phyloP scores from a whole-genome alignment of 2,329 filamentous ascomycete species.

The Penicillium corylophilum region DNA sequence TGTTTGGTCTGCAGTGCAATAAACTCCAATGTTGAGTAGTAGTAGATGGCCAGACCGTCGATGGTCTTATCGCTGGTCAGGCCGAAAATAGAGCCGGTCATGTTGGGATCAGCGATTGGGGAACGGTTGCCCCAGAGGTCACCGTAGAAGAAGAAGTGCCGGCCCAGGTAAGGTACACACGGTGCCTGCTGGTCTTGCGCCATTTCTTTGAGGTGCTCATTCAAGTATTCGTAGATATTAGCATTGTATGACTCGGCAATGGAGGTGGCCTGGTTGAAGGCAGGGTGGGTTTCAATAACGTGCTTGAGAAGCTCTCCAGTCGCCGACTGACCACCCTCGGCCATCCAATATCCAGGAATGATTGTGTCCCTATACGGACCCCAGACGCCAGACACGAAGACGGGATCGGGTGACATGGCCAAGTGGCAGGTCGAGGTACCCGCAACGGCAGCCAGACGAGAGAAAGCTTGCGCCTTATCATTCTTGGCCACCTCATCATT shows the following conservation, averaged over 20 bases:
- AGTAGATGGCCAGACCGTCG: conserved; percentile 84
- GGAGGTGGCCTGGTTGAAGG: conserved; percentile 75
- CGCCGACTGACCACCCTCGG: conserved; percentile 93
- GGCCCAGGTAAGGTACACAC: conserved; percentile 77
- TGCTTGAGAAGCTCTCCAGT: conserved; percentile 94
- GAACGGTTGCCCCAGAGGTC: conserved; percentile 97
- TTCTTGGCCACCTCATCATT: conserved; percentile 70
- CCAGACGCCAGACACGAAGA: conserved; percentile 96
- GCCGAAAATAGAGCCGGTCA: conserved; percentile 87
- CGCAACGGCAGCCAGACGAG: conserved; percentile 86
- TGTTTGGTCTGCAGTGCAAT: conserved; percentile 96
- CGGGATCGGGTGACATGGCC: conserved; percentile 87
- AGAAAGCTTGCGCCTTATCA: conserved; percentile 89
- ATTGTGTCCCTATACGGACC: conserved; percentile 94
- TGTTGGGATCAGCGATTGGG: conserved; percentile 85
- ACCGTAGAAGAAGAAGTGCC: conserved; percentile 98
- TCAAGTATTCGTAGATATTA: conserved; percentile 94
- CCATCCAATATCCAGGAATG: conserved; percentile 91
- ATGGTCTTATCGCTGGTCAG: conserved; percentile 82
- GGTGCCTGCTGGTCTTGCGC: conserved; percentile 68
- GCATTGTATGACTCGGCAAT: conserved; percentile 77
- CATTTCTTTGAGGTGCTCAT: conserved; percentile 79
- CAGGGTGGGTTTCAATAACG: conserved; percentile 91
- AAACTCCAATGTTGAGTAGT: conserved; percentile 97
- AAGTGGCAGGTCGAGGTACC: conserved; percentile 97